These are phyloP conservation scores for Trametes elegans DNA, from an alignment of 768 basidiomycete species.

Conservation along the genomic window DNA sequence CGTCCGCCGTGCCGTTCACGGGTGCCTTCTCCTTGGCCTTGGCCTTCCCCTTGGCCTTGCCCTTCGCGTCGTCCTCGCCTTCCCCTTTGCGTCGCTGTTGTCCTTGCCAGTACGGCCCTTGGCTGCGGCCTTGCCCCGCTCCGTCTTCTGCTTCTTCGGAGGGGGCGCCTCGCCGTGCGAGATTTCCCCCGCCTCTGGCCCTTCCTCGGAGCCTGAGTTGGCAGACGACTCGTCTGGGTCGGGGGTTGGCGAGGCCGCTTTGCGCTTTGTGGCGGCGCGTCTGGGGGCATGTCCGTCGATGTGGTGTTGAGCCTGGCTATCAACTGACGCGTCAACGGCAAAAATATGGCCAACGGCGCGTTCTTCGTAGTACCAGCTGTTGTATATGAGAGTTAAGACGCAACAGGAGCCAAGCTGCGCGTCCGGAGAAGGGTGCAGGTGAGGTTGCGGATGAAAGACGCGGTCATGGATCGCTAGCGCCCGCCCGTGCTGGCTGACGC, in stretches of 20 bases:
- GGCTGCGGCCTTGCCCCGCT: not conserved
- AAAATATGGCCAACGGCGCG: too few species aligned
- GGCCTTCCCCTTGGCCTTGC: not conserved
- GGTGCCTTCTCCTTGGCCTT: not conserved
- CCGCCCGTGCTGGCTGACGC: not conserved
- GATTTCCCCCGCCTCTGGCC: too few species aligned
- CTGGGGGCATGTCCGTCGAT: slow-evolving; percentile 14
- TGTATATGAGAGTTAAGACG: not conserved
- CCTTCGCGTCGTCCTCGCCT: not conserved
- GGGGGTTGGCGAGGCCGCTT: slow-evolving; percentile 1
- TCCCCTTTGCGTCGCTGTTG: not conserved
- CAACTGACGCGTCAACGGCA: not conserved
- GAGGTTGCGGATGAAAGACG: slow-evolving; percentile 2
- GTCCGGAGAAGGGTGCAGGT: not conserved
- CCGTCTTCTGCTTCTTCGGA: slow-evolving; percentile 10
- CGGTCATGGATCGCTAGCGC: not conserved
- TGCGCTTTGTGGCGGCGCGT: slow-evolving; percentile 21
- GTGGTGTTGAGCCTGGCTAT: not conserved
- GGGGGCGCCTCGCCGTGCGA: slow-evolving; percentile 2
- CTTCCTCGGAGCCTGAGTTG: not conserved
- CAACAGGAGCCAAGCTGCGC: not conserved
- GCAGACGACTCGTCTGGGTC: not conserved
- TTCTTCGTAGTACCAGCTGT: not conserved
- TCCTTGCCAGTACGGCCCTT: not conserved
- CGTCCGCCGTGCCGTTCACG: not conserved